phyloP scores from a whole-genome alignment of 1,139 yeast species.

The Hyphopichia wangnamkhiaoensis region DNA sequence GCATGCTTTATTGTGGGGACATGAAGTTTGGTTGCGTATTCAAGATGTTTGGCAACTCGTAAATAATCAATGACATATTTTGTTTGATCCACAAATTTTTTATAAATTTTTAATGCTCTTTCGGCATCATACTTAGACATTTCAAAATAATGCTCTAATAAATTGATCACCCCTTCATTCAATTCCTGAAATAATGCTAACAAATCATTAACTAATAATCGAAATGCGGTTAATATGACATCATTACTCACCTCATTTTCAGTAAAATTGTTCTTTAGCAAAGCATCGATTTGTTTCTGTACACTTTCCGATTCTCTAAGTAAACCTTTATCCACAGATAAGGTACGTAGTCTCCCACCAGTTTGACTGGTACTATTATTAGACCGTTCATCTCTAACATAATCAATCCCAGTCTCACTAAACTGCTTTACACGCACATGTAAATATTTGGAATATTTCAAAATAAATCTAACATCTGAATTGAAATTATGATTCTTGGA shows the following conservation, averaged over 20 bases:
- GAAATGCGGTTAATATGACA: slow-evolving; percentile 77
- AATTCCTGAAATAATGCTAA: slow-evolving; percentile 81
- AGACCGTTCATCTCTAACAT: slow-evolving; percentile 68
- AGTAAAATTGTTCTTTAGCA: slow-evolving; percentile 71
- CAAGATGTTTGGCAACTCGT: slow-evolving; percentile 86
- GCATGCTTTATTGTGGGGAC: slow-evolving; percentile 98
- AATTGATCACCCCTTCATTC: slow-evolving; percentile 92
- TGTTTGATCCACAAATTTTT: slow-evolving; percentile 82
- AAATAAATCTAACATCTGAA: slow-evolving; percentile 62
- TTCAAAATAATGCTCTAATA: slow-evolving; percentile 92
- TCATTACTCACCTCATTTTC: slow-evolving; percentile 82
- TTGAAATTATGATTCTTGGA: slow-evolving; percentile 33
- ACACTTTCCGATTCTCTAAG: slow-evolving; percentile 85
- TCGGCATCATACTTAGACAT: slow-evolving; percentile 85
- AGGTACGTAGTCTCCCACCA: slow-evolving; percentile 66
- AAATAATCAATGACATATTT: slow-evolving; percentile 84
- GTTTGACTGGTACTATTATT: slow-evolving; percentile 43
- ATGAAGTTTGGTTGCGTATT: slow-evolving; percentile 81
- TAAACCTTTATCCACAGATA: slow-evolving; percentile 77
- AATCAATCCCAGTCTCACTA: slow-evolving; percentile 66
- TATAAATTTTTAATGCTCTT: slow-evolving; percentile 80
- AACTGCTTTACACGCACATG: slow-evolving; percentile 69
- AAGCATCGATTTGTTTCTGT: slow-evolving; percentile 73
- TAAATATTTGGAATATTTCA: slow-evolving; percentile 73
- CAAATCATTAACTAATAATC: slow-evolving; percentile 84